phyloP scores from a whole-genome alignment of 2,329 filamentous ascomycete species.

The Diaporthe citrichinensis region DNA sequence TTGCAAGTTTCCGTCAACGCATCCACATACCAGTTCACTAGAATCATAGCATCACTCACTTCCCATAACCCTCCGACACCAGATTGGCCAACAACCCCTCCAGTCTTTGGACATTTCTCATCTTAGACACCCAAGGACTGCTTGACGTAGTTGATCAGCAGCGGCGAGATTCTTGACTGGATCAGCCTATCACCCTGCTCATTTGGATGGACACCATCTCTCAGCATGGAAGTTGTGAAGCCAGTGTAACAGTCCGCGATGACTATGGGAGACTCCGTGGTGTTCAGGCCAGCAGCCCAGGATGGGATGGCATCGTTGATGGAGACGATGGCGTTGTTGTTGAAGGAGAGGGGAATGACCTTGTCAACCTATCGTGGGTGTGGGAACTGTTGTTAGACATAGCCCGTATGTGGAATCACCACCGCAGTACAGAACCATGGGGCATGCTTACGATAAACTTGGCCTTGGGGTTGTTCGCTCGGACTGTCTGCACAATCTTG shows the following conservation, averaged over 20 bases:
- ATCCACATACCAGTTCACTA: neutral
- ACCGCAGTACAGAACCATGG: neutral
- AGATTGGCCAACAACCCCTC: neutral
- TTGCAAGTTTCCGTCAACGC: neutral
- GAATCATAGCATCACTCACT: neutral
- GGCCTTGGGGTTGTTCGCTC: constrained; percentile 53
- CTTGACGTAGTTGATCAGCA: neutral
- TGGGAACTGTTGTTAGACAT: neutral
- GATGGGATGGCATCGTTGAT: constrained; percentile 48
- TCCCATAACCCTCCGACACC: neutral
- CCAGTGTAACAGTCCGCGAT: constrained; percentile 56
- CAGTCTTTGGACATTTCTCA: neutral
- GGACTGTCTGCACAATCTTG: constrained; percentile 55
- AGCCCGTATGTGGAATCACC: neutral
- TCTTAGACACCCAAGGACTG: neutral
- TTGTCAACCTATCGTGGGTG: constrained; percentile 52
- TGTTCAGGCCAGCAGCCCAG: constrained; percentile 54
- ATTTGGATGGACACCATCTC: constrained; percentile 59
- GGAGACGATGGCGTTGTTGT: constrained; percentile 45
- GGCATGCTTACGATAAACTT: constrained; percentile 56
- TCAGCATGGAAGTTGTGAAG: constrained; percentile 49
- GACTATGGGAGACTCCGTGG: constrained; percentile 55
- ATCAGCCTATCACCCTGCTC: constrained; percentile 49
- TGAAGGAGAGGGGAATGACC: constrained; percentile 55
- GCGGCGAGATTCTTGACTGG: constrained; percentile 1